phyloP scores from a whole-genome alignment of 176 grass and related monocot species.

The Ampelocalamus luodianensis region DNA sequence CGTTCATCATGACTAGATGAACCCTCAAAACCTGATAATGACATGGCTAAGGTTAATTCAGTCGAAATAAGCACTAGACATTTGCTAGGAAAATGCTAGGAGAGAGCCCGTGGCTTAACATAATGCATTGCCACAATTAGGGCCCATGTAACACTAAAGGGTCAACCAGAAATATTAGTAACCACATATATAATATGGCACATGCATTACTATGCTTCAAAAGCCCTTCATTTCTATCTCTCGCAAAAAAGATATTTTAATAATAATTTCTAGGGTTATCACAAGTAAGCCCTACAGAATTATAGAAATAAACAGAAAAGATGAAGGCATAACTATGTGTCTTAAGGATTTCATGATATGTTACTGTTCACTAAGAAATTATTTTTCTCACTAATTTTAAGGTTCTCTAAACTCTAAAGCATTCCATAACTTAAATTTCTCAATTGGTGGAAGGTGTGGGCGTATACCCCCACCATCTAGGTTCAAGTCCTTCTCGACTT shows the following conservation, averaged over 20 bases:
- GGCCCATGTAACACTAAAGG: neutral
- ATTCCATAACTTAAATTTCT: no score
- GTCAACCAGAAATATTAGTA: neutral
- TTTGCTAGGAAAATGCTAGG: neutral
- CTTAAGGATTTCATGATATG: no score
- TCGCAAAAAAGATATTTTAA: neutral
- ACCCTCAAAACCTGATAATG: conserved; percentile 52
- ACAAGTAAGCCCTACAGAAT: neutral
- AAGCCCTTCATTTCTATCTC: neutral
- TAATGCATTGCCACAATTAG: conserved; percentile 1
- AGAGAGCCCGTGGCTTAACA: neutral
- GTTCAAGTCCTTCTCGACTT: no score
- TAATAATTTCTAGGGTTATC: neutral
- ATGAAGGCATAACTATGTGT: no score
- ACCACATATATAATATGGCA: neutral
- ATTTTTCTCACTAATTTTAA: no score
- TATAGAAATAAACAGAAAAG: neutral
- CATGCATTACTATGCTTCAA: neutral
- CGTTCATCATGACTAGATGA: conserved; percentile 60
- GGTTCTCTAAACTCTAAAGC: no score
- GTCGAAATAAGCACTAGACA: neutral
- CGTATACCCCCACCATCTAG: no score
- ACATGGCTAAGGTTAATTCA: conserved; percentile 18
- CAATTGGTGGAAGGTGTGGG: no score
- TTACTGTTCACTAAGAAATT: no score